Evolutionary conservation across 306 rosid genomes (phyloP), one percentile per base, ranked within the genome.

Genomic region (Lablab purpureus): DNA sequence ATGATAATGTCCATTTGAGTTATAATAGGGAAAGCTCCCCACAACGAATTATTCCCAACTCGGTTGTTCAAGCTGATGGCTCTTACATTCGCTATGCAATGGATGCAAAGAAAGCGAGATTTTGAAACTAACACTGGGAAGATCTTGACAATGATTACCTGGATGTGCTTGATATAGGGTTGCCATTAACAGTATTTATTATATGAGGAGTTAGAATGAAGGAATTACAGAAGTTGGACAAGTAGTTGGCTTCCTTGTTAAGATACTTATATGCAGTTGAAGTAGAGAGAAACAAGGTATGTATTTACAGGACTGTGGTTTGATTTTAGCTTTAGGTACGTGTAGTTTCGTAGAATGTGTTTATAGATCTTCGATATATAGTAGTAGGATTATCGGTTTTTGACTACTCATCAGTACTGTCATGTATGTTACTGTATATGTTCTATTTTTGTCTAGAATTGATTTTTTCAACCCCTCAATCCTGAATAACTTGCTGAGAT

Each of bases 11-110:
- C 7, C 73, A 86, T 41, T 75, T 81, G 58, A 80, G 56, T 58
- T 86, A 89, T 36, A 21, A 49, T 74, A 79, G 85, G 37, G 97
- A 91, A 76, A 63, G 71, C 59, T 75, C 90, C 28, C 81, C 89
- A 30, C 98, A 88, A 25, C 51, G 40, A 66, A 66, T 88, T 73
- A 79, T 86, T 73, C 90, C 97, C 1, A 89, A 86, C 83, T 54
- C 86, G 74, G 94, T 84, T 65, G 74, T 84, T 15, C 97, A 87
- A 87, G 91, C 85, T 85, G 97, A 89, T 80, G 87, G 78, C 65
- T 77, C 97, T 34, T 87, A 81, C 15, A 68, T 85, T 82, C 83
- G 84, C 72, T 74, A 79, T 47, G 47, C 89, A 54, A n/a, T 89
- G 83, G 92, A 88, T 77, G 75, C 90, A 86, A 84, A 87, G 85